phyloP scores from a whole-genome alignment of 108 stramenopile species.

The Pseudonitzschia multiseries region DNA sequence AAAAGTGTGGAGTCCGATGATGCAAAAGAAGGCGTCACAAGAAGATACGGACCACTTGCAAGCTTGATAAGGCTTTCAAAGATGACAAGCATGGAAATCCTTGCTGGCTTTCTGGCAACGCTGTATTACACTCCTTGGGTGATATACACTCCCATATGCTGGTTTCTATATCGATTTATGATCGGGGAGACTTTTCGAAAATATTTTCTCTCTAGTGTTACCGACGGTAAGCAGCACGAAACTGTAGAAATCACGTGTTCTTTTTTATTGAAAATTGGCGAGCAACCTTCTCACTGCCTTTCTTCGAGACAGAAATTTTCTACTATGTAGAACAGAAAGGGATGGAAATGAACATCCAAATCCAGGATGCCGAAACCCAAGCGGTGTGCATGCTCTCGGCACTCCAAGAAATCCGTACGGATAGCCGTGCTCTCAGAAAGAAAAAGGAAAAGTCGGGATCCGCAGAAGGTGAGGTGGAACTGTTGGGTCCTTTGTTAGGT shows the following conservation, averaged over 20 bases:
- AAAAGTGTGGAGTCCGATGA: constrained; percentile 31
- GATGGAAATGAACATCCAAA: constrained; percentile 81
- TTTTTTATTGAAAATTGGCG: not conserved
- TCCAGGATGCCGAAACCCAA: constrained; percentile 50
- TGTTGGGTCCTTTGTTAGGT: constrained; percentile 67
- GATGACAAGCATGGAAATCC: constrained; percentile 54
- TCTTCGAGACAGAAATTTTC: constrained; percentile 54
- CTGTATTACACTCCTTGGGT: constrained; percentile 62
- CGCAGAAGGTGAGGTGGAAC: constrained; percentile 34
- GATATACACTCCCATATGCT: constrained; percentile 59
- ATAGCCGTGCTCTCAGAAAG: constrained; percentile 50
- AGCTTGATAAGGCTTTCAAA: constrained; percentile 30
- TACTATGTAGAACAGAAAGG: constrained; percentile 77
- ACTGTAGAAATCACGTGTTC: not conserved
- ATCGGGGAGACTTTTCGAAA: constrained; percentile 50
- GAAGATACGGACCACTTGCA: constrained; percentile 13
- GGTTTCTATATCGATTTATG: constrained; percentile 46
- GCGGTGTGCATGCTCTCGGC: constrained; percentile 79
- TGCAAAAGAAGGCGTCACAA: not conserved
- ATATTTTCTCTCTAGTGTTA: constrained; percentile 63
- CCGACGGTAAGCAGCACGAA: constrained; percentile 49
- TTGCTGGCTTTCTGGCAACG: constrained; percentile 49
- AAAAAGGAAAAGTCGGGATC: constrained; percentile 47
- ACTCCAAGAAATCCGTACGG: constrained; percentile 67
- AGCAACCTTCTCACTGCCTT: not conserved